phyloP scores from a whole-genome alignment of 208 protist species.

The Leptomonas seymouri region DNA sequence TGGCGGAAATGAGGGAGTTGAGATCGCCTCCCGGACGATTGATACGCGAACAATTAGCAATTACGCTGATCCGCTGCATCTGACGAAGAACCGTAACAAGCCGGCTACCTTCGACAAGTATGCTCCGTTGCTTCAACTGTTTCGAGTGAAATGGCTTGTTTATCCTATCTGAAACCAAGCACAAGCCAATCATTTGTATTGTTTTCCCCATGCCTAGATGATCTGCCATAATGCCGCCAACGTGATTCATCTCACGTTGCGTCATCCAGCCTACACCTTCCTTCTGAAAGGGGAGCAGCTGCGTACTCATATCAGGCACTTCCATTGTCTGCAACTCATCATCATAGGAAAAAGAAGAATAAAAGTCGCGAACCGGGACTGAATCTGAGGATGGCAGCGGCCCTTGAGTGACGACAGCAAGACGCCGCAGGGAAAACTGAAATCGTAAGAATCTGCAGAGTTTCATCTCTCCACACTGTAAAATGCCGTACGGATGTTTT shows the following conservation, averaged over 20 bases:
- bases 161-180: slow-evolving; percentile 67
- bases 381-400: slow-evolving; percentile 48
- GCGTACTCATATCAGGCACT: slow-evolving; percentile 65
- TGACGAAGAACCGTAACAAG: slow-evolving; percentile 83
- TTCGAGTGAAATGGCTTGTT: slow-evolving; percentile 40
- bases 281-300: slow-evolving; percentile 89
- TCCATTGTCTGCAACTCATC: slow-evolving; percentile 63
- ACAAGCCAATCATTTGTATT: slow-evolving; percentile 92
- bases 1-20: slow-evolving; percentile 39
- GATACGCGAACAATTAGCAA: slow-evolving; percentile 85
- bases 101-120: slow-evolving; percentile 56
- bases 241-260: slow-evolving; percentile 68
- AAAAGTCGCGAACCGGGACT: slow-evolving; percentile 72
- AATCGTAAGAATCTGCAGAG: slow-evolving; percentile 30
- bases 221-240: slow-evolving; percentile 92
- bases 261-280: slow-evolving; percentile 92
- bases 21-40: slow-evolving; percentile 77
- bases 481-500: background rate
- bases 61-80: slow-evolving; percentile 78
- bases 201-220: slow-evolving; percentile 93
- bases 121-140: slow-evolving; percentile 32
- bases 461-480: slow-evolving; percentile 26
- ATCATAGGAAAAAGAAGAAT: slow-evolving; percentile 80
- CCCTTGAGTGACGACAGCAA: slow-evolving; percentile 48
- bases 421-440: slow-evolving; percentile 17